Evolutionary conservation across 1,139 yeast species (phyloP), one percentile per base, ranked within the genome.

Genomic region (Ashbya aceris): DNA sequence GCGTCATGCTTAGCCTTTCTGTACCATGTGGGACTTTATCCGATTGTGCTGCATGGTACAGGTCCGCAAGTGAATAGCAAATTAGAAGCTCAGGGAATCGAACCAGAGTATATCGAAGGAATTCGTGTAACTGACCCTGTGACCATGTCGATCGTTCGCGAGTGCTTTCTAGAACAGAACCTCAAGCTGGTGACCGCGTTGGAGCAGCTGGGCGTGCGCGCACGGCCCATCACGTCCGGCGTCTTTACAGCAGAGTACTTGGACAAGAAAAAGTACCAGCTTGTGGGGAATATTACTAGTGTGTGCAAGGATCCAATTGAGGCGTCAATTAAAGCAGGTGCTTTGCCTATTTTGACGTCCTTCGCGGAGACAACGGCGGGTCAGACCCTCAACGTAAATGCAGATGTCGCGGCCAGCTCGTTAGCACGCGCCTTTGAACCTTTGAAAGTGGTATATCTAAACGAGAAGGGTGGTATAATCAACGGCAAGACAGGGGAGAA

Each of bases 341-440:
- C 95, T 47, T 73, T 91, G 58, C 99, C 99, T 27, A 89, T 91
- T 52, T 75, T 91, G 62, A 93, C 99, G 1, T 89, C 97, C 1
- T 68, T 91, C 56, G 98, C 98, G 9, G 98, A 91, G 67, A 91
- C 97, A 27, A 75, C 93, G 13, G 85, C 93, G 4, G 98, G 99
- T 27, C 99, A 91, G 69, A 83, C 91, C 63, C 74, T 91, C 61
- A 91, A 91, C 58, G 98, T 91, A 48, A 91, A 91, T 62, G 99
- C 99, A 7, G 99, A 91, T 61, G 96, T 91, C 42, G 98, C 98
- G 36, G 99, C 99, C 39, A 95, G 96, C 54, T 97, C 91, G 66
- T 75, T 91, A 52, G 97, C 98, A 17, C 77, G 97, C 61, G 96
- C 85, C 45, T 84, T 91, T 54, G 96, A 91, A 66, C 99, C 99